Evolutionary conservation across 140 eudicot genomes (phyloP), one percentile per base, ranked within the genome.

Genomic region (Ambrosia hybrid): DNA sequence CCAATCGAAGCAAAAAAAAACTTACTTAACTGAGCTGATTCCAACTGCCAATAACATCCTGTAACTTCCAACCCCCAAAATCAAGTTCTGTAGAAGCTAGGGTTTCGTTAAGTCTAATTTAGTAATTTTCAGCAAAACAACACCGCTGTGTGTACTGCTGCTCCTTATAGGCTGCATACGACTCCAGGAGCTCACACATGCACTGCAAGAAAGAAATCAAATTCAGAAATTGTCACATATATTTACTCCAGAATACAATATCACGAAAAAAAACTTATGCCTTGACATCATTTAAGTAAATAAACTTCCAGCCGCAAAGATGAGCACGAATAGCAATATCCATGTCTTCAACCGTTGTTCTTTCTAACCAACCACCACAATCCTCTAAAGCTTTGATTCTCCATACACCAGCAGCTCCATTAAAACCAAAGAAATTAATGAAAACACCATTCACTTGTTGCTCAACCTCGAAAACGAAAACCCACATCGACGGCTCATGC

Each of bases 351-450:
- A 91, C 95, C 34, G 97, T 92, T 45, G 98, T 92, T 67, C 98
- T 71, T 49, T 92, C 98, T 77, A 89, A 75, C 98, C 98, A 92
- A 56, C 98, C 96, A 66, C 98, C 96, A 68, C 87, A 87, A 9
- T 92, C 96, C 78, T 92, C 96, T 7, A 92, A 82, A 68, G 97
- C 96, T 73, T 91, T 89, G 59, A 91, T 85, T 75, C 96, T 86
- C 97, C 97, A 91, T 33, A 91, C 96, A 59, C 97, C 97, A 81
- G 97, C 96, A 56, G 97, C 89, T 58, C 97, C 97, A 79, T 91
- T 91, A 51, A 88, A 91, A 55, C 97, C 97, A 16, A 91, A 91
- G 77, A 91, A 91, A 80, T 92, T 92, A 53, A 89, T 71, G 75
- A 92, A 92, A 74, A 86, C 75, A 51, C 98, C 96, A 41, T 93